Evolutionary conservation across 805 yeast genomes (phyloP).

Genomic region (Candida montana): DNA sequence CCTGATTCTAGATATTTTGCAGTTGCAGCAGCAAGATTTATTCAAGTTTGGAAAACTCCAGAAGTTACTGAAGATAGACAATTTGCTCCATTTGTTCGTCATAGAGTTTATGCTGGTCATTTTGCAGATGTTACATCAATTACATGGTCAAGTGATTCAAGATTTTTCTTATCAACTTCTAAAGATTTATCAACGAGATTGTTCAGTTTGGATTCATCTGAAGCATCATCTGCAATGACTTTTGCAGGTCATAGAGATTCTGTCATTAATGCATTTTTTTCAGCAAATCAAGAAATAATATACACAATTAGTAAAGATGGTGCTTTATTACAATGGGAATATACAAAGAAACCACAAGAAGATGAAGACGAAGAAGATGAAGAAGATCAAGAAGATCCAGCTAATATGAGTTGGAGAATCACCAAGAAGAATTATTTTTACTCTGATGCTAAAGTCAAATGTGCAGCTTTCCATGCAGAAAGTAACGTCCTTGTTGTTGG

Average conservation of each 20-base stretch:
- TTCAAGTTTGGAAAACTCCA: slow-evolving; percentile 95
- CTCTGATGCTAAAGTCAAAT: slow-evolving; percentile 63
- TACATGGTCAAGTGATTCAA: slow-evolving; percentile 87
- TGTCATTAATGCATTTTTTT: slow-evolving; percentile 83
- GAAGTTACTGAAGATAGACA: slow-evolving; percentile 75
- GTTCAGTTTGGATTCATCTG: slow-evolving; percentile 68
- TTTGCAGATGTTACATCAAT: slow-evolving; percentile 72
- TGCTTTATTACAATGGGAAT: slow-evolving; percentile 90
- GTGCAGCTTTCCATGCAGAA: slow-evolving; percentile 76
- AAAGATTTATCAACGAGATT: slow-evolving; percentile 87
- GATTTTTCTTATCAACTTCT: slow-evolving; percentile 80
- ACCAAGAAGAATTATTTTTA: slow-evolving; percentile 69
- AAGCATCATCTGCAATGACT: slow-evolving; percentile 72
- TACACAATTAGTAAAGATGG: slow-evolving; percentile 94
- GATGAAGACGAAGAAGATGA: slow-evolving; percentile 40
- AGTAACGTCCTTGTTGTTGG: slow-evolving; percentile 81
- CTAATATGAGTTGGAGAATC: slow-evolving; percentile 72
- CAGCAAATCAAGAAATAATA: slow-evolving; percentile 80
- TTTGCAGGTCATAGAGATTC: slow-evolving; percentile 91
- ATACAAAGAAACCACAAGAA: slow-evolving; percentile 49
- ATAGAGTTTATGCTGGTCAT: slow-evolving; percentile 89
- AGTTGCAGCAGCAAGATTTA: slow-evolving; percentile 70
- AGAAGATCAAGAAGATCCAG: slow-evolving; percentile 32
- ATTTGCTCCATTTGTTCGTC: slow-evolving; percentile 93
- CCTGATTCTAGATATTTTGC: slow-evolving; percentile 89